A percentile compares a stretch with the other conserved stretches of the same genome.
These are phyloP conservation scores for Termitomyces sp. DNA, from an alignment of 768 basidiomycete species.

Conservation along the genomic window DNA sequence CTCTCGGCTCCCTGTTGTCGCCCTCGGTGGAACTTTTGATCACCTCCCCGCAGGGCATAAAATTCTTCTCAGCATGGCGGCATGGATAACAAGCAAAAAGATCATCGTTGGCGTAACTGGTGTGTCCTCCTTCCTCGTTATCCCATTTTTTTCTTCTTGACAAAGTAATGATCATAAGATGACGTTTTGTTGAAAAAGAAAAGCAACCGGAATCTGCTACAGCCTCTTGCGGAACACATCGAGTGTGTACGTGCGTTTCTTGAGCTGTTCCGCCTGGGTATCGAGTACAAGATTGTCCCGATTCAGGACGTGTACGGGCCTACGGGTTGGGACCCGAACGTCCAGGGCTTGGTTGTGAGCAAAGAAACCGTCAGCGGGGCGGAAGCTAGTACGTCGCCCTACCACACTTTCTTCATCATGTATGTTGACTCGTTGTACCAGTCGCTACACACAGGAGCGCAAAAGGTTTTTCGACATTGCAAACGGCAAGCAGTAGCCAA, in stretches of 20 bases:
- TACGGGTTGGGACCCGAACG: constrained; percentile 77
- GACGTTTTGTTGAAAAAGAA: constrained; percentile 70
- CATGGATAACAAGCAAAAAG: constrained; percentile 73
- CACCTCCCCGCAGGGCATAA: constrained; percentile 97
- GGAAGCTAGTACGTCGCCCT: constrained; percentile 49
- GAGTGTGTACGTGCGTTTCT: constrained; percentile 51
- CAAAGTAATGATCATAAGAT: constrained; percentile 35
- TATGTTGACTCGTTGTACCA: constrained; percentile 20
- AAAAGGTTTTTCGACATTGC: constrained; percentile 51
- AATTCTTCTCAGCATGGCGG: constrained; percentile 89
- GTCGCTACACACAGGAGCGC: constrained; percentile 62
- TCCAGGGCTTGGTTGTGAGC: constrained; percentile 89
- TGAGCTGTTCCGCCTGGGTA: constrained; percentile 54
- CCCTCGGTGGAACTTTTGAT: constrained; percentile 94
- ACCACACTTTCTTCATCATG: background rate
- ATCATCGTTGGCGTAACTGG: constrained; percentile 90
- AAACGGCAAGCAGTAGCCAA: too few relatives aligned
- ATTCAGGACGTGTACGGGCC: constrained; percentile 89
- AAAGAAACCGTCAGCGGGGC: constrained; percentile 82
- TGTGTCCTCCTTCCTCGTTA: constrained; percentile 23
- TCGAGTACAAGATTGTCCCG: constrained; percentile 64
- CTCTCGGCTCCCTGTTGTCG: constrained; percentile 57
- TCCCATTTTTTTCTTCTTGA: constrained; percentile 3
- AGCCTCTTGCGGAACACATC: constrained; percentile 53
- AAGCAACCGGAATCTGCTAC: constrained; percentile 58